Conservation (phyloP, 305 asterid species). For the Plantago coronopus region DNA sequence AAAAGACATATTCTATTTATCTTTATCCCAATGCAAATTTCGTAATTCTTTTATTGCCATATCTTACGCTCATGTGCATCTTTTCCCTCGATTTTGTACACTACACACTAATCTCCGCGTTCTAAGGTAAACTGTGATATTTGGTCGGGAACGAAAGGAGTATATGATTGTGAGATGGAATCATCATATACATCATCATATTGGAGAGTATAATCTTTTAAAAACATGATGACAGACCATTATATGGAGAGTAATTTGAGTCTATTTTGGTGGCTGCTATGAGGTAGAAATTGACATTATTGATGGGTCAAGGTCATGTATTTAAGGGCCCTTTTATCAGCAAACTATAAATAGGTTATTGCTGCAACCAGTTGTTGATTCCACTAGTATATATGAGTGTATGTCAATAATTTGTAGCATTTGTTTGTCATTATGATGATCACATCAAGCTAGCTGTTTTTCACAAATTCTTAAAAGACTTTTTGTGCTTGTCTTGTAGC, state of each 20-base stretch:
- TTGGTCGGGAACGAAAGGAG: no score
- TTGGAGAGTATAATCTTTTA: no score
- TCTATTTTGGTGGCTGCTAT: conserved; percentile 18
- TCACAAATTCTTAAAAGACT: background rate
- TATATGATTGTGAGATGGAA: background rate
- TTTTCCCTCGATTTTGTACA: no score
- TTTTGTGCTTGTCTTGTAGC: conserved; percentile 40
- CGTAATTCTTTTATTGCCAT: no score
- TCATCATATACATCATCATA: background rate
- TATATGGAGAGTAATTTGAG: background rate
- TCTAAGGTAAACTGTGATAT: no score
- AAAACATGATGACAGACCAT: background rate
- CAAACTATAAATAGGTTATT: background rate
- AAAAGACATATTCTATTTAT: no score
- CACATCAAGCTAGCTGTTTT: conserved; percentile 2
- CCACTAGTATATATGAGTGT: background rate
- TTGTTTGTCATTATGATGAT: background rate
- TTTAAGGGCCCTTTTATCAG: conserved; percentile 1
- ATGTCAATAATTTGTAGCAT: no score
- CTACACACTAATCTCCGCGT: no score
- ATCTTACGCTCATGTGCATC: no score
- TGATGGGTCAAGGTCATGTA: conserved; percentile 30
- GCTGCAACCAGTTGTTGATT: conserved; percentile 5
- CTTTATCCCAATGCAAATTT: no score
- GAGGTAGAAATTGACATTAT: conserved; percentile 16